phyloP scores from a whole-genome alignment of 129 eudicot genomes.

The Sambucus nigra region DNA sequence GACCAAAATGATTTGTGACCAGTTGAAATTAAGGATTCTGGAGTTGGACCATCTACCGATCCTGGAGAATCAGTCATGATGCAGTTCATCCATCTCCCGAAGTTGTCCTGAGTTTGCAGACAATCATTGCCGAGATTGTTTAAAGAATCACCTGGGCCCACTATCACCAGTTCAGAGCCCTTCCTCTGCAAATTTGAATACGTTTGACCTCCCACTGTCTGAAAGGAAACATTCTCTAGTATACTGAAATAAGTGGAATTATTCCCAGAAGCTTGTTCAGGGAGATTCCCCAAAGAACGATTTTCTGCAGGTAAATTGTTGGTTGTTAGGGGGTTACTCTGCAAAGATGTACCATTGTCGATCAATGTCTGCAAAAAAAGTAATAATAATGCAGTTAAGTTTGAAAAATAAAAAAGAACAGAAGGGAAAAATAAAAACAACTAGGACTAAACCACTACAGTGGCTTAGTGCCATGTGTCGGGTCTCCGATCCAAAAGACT shows the following conservation, averaged over 20 bases:
- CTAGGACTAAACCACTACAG: too few relatives aligned
- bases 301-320: constrained; percentile 13
- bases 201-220: constrained; percentile 18
- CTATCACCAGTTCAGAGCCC: constrained; percentile 10
- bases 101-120: constrained; percentile 52
- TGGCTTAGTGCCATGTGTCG: too few relatives aligned
- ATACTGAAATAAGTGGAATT: constrained; percentile 10
- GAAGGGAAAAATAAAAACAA: too few relatives aligned
- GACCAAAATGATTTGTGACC: constrained; percentile 24
- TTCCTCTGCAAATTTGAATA: background rate
- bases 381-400: too few relatives aligned
- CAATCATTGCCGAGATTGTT: constrained; percentile 26
- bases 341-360: constrained; percentile 12
- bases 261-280: constrained; percentile 22
- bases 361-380: constrained; percentile 1
- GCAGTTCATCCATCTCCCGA: constrained; percentile 69
- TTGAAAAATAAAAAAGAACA: too few relatives aligned
- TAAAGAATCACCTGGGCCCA: constrained; percentile 14
- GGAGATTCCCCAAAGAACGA: constrained; percentile 9
- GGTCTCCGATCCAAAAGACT: too few relatives aligned
- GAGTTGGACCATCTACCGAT: constrained; percentile 35
- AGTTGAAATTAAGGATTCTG: constrained; percentile 30
- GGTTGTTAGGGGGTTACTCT: constrained; percentile 21
- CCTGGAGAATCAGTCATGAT: constrained; percentile 56
- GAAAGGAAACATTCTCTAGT: constrained; percentile 16